Evolutionary conservation across 192 early-diverging fungal genomes (phyloP).

Genomic region (Backusella psychrophila): DNA sequence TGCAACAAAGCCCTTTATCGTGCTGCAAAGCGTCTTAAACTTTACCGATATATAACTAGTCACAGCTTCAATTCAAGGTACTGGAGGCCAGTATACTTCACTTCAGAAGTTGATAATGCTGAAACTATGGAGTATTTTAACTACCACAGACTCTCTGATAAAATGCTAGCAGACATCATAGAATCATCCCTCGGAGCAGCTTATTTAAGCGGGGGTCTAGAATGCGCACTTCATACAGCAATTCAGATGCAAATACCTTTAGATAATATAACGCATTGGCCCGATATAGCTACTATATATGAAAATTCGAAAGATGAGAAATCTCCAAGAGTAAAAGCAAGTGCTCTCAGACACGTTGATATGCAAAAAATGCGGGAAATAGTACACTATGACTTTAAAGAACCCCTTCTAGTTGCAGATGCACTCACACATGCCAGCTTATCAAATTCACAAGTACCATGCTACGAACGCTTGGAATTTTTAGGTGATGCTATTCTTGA

Average conservation of each 20-base stretch:
- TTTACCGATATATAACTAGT: constrained; percentile 63
- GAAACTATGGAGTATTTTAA: constrained; percentile 18
- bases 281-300: constrained; percentile 35
- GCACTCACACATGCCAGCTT: constrained; percentile 85
- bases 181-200: constrained; percentile 83
- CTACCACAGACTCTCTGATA: constrained; percentile 64
- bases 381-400: constrained; percentile 72
- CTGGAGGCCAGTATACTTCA: constrained; percentile 51
- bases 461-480: constrained; percentile 91
- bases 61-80: constrained; percentile 53
- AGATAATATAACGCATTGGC: constrained; percentile 47
- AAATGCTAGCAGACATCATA: constrained; percentile 81
- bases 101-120: constrained; percentile 11
- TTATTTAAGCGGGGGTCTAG: constrained; percentile 54
- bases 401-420: constrained; percentile 63
- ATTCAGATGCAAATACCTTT: constrained; percentile 54
- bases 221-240: constrained; percentile 50
- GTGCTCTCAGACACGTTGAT: constrained; percentile 8
- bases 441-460: constrained; percentile 48
- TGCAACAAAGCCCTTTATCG: constrained; percentile 71
- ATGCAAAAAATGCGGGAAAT: constrained; percentile 35
- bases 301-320: constrained; percentile 2
- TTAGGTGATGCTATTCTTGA: constrained; percentile 83
- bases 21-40: constrained; percentile 43
- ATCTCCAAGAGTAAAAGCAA: constrained; percentile 13